Evolutionary conservation across 768 basidiomycete species (phyloP).

Genomic region (Filobasidium floriforme): DNA sequence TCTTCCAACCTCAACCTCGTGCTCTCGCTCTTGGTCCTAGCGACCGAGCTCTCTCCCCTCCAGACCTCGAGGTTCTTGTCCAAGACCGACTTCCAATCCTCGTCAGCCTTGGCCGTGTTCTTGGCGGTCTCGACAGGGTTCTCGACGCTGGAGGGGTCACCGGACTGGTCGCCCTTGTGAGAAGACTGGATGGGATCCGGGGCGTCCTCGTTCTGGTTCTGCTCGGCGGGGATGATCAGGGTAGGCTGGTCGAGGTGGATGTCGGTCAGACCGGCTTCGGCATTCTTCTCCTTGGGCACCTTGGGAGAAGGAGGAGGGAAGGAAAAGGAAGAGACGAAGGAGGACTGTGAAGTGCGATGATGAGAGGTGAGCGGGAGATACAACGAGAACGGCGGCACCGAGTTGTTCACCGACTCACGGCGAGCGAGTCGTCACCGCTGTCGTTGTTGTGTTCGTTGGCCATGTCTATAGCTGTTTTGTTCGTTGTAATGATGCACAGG

Average conservation of each 20-base stretch:
- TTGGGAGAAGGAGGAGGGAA: constrained; percentile 27
- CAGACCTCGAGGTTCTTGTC: constrained; percentile 20
- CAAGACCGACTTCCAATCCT: constrained; percentile 21
- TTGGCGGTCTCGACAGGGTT: constrained; percentile 17
- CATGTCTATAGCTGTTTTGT: neutral
- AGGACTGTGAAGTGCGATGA: constrained; percentile 17
- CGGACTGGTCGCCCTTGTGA: constrained; percentile 7
- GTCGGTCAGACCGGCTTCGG: constrained; percentile 35
- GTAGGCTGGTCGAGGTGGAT: constrained; percentile 4
- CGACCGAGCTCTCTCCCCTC: constrained; percentile 30
- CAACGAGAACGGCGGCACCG: neutral
- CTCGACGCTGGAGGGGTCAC: constrained; percentile 24
- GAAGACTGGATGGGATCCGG: constrained; percentile 11
- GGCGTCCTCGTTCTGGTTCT: constrained; percentile 22
- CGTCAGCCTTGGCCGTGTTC: constrained; percentile 10
- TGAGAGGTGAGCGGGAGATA: neutral
- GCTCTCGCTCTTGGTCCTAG: constrained; percentile 33
- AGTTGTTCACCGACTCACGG: neutral
- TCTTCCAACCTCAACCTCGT: constrained; percentile 34
- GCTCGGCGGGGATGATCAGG: constrained; percentile 22
- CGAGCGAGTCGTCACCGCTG: constrained; percentile 13
- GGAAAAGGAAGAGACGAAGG: constrained; percentile 28
- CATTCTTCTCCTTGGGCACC: constrained; percentile 44
- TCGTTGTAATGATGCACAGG: neutral
- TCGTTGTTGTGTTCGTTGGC: constrained; percentile 3